Conservation (phyloP, 1,284 basidiomycete genomes). For the Apiotrichum gamsii region DNA sequence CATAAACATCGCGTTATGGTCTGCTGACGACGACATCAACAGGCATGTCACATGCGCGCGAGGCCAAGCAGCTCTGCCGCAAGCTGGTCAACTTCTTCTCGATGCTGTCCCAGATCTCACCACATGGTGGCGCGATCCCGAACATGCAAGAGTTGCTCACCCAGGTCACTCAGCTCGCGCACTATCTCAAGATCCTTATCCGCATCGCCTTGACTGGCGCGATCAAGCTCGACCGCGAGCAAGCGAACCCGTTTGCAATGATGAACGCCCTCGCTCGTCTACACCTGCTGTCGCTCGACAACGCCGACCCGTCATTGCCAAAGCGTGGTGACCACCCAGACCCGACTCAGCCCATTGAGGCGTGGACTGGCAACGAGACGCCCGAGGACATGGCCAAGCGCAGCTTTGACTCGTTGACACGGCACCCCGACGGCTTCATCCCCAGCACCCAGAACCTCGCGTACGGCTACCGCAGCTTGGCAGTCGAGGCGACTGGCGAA, state of each 20-base stretch:
- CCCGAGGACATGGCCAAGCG: constrained; percentile 37
- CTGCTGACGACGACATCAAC: constrained; percentile 11
- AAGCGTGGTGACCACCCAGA: constrained; percentile 40
- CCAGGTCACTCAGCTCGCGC: constrained; percentile 95
- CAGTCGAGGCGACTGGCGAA: constrained; percentile 74
- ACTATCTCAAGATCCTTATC: constrained; percentile 99
- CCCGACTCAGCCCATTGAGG: constrained; percentile 4
- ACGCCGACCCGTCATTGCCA: constrained; percentile 69
- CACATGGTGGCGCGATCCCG: constrained; percentile 27
- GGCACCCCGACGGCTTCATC: constrained; percentile 50
- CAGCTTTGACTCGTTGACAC: constrained; percentile 38
- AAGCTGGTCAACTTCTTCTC: constrained; percentile 99
- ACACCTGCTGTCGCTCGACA: constrained; percentile 81
- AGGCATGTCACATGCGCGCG: constrained; percentile 97
- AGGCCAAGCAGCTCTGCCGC: constrained; percentile 96
- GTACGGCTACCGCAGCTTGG: constrained; percentile 82
- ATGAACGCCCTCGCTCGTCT: constrained; percentile 84
- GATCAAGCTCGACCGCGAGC: constrained; percentile 88
- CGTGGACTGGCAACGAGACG: constrained; percentile 18
- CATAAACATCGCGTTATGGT: too few relatives aligned
- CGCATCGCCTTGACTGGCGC: constrained; percentile 95
- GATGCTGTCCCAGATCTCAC: constrained; percentile 61
- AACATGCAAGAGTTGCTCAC: constrained; percentile 97
- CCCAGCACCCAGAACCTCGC: constrained; percentile 61
- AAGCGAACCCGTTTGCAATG: constrained; percentile 74